These are phyloP conservation scores for Pythium guiyangense DNA, from an alignment of 352 stramenopile genomes.

Conservation along the genomic window DNA sequence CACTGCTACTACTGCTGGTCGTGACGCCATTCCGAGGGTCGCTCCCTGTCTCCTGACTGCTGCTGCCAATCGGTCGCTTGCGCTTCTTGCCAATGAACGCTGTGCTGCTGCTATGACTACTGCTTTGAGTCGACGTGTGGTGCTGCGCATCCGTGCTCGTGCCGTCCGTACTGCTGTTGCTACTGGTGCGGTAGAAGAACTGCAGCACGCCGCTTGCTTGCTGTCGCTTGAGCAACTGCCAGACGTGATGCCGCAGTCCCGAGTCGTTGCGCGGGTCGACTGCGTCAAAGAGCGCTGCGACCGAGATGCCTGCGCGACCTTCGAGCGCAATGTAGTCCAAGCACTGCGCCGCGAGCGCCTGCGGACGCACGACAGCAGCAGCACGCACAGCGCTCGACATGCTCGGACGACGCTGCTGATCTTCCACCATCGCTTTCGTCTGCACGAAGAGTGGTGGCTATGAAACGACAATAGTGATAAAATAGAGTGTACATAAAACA, in stretches of 20 bases:
- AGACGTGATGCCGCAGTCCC: conserved; percentile 44
- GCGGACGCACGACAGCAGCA: conserved; percentile 15
- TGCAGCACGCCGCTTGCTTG: conserved; percentile 34
- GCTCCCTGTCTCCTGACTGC: neutral
- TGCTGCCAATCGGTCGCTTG: conserved; percentile 27
- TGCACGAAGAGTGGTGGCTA: no score
- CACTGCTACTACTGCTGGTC: neutral
- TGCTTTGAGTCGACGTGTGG: neutral
- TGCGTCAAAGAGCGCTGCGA: conserved; percentile 33
- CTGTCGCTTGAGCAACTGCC: conserved; percentile 47
- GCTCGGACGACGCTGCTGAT: no score
- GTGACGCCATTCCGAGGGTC: neutral
- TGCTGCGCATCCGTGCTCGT: neutral
- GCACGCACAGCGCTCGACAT: neutral
- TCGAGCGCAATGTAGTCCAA: conserved; percentile 68
- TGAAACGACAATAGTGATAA: no score
- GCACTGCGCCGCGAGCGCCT: conserved; percentile 46
- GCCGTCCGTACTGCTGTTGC: neutral
- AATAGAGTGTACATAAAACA: no score
- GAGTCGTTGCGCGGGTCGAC: conserved; percentile 38
- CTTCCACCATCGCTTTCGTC: no score
- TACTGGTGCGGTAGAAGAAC: conserved; percentile 47
- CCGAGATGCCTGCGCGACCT: conserved; percentile 33
- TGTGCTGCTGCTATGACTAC: neutral
- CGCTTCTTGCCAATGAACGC: conserved; percentile 40